phyloP scores from a whole-genome alignment of 139 green algal genomes.

The Chlorella sorokiniana region DNA sequence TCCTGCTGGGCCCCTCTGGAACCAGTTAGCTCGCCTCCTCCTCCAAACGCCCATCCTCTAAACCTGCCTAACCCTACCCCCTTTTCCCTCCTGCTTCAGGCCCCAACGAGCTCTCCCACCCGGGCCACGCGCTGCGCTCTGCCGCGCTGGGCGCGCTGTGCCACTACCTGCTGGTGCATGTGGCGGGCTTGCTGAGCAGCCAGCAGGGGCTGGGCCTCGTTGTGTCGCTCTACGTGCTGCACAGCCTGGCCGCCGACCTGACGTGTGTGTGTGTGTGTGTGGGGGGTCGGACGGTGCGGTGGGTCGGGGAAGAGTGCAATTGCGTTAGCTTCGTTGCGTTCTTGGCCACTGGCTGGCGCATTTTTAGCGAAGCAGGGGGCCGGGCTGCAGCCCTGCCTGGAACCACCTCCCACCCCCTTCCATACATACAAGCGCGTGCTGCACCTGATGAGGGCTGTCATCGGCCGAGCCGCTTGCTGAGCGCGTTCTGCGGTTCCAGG shows the following conservation, averaged over 20 bases:
- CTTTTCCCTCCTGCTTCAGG: constrained; percentile 21
- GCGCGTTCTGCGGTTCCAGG: too few relatives aligned
- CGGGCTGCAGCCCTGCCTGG: too few relatives aligned
- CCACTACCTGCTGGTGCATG: constrained; percentile 48
- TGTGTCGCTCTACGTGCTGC: constrained; percentile 40
- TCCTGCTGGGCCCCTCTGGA: too few relatives aligned
- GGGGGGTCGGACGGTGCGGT: background rate
- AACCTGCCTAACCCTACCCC: background rate
- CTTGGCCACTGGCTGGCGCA: too few relatives aligned
- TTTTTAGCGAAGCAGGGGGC: too few relatives aligned
- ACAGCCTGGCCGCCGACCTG: constrained; percentile 45
- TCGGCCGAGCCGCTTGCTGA: too few relatives aligned
- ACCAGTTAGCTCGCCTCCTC: background rate
- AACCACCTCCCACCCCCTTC: background rate
- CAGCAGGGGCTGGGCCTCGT: constrained; percentile 49
- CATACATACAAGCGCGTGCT: too few relatives aligned
- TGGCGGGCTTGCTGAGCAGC: constrained; percentile 32
- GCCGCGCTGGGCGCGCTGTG: constrained; percentile 26
- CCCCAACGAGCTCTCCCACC: constrained; percentile 37
- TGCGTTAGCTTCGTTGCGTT: too few relatives aligned
- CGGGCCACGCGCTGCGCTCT: constrained; percentile 39
- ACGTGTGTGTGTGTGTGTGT: background rate
- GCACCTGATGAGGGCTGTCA: too few relatives aligned
- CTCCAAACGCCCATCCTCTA: background rate
- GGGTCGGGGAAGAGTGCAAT: too few relatives aligned